phyloP scores from a whole-genome alignment of 2,329 filamentous ascomycete genomes.

The Aspergillus texensis region DNA sequence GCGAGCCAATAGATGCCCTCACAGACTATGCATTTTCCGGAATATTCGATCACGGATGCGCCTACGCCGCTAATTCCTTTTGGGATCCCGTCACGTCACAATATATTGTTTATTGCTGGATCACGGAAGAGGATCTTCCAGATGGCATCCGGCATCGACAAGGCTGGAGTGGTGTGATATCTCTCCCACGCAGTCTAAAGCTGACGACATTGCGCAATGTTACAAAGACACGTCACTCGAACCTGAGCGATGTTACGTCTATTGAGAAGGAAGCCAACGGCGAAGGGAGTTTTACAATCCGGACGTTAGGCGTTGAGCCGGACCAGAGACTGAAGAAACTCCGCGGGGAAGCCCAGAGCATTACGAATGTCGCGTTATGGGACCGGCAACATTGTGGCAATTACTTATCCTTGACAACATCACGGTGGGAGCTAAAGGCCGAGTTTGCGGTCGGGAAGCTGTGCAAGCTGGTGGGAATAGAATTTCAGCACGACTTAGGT shows the following conservation, averaged over 20 bases:
- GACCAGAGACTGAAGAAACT: conserved; percentile 31
- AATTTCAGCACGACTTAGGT: not conserved
- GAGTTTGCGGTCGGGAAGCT: not conserved
- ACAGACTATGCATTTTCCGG: conserved; percentile 47
- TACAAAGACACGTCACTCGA: not conserved
- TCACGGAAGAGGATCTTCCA: conserved; percentile 55
- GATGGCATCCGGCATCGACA: conserved; percentile 47
- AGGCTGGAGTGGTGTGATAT: conserved; percentile 55
- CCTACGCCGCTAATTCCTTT: conserved; percentile 56
- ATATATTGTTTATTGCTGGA: conserved; percentile 53
- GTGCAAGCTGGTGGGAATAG: not conserved
- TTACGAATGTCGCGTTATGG: not conserved
- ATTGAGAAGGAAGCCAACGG: conserved; percentile 35
- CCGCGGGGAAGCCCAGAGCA: conserved; percentile 27
- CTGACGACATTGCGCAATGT: conserved; percentile 41
- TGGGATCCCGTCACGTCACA: conserved; percentile 46
- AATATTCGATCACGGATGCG: conserved; percentile 51
- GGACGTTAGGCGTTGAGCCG: conserved; percentile 47
- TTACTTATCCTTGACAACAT: not conserved
- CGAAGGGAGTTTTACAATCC: conserved; percentile 40
- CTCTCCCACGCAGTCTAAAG: conserved; percentile 49
- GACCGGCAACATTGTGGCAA: not conserved
- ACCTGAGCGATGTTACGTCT: conserved; percentile 42
- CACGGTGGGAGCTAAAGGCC: not conserved
- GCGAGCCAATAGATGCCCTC: conserved; percentile 15